phyloP scores from a whole-genome alignment of 1,284 basidiomycete genomes.

The Kwoniella shivajii region DNA sequence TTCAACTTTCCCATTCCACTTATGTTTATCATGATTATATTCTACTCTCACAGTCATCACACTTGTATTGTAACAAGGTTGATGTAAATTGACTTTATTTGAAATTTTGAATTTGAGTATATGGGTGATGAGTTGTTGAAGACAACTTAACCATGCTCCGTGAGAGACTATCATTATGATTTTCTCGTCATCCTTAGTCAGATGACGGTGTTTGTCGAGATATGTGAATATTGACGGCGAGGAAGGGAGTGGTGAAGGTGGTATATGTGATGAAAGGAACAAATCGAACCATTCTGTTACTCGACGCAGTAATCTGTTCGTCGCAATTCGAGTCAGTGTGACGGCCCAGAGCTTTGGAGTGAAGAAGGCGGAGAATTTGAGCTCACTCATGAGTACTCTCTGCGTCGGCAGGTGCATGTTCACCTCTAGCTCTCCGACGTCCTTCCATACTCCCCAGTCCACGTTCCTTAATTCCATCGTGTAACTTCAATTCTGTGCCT shows the following conservation, averaged over 20 bases:
- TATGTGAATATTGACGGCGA: not conserved
- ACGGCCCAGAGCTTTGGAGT: not conserved
- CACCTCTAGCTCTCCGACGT: slow-evolving; percentile 22
- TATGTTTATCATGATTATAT: slow-evolving; percentile 13
- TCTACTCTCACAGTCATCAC: slow-evolving; percentile 31
- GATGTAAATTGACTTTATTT: slow-evolving; percentile 19
- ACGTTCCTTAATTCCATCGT: slow-evolving; percentile 38
- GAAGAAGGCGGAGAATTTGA: not conserved
- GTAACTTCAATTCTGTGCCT: slow-evolving; percentile 17
- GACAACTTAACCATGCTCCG: slow-evolving; percentile 42
- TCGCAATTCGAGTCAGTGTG: too few relatives aligned
- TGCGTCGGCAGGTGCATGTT: slow-evolving; percentile 32
- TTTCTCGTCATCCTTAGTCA: not conserved
- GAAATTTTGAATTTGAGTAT: slow-evolving; percentile 24
- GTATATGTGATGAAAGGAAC: slow-evolving; percentile 14
- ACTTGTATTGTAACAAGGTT: slow-evolving; percentile 37
- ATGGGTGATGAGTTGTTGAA: slow-evolving; percentile 18
- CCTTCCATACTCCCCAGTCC: slow-evolving; percentile 43
- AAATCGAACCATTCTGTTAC: slow-evolving; percentile 19
- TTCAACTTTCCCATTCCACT: slow-evolving; percentile 27
- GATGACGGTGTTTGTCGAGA: not conserved
- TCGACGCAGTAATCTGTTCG: slow-evolving; percentile 17
- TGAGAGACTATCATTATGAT: slow-evolving; percentile 44
- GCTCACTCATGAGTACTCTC: slow-evolving; percentile 34
- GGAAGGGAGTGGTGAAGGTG: slow-evolving; percentile 6